Conservation (phyloP, 2,329 filamentous ascomycete species). For the Geoglossum cookeanum region DNA sequence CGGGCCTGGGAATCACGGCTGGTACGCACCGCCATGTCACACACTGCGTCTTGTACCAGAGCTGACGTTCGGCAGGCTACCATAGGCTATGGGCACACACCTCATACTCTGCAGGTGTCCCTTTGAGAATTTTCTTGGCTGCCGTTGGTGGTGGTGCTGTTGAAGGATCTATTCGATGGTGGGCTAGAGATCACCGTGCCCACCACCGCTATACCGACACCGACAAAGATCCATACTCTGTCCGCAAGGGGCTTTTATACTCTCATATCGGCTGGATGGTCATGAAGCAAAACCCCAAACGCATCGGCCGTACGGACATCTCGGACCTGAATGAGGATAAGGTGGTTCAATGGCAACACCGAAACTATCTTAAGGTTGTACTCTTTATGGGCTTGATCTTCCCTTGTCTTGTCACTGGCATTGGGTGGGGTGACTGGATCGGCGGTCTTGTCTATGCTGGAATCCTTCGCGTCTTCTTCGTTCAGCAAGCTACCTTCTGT, state of each 20-base stretch:
- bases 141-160: slow-evolving; percentile 67
- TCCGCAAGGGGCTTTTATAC: slow-evolving; percentile 73
- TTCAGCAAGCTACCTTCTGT: slow-evolving; percentile 84
- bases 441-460: slow-evolving; percentile 74
- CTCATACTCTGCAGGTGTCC: slow-evolving; percentile 58
- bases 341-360: slow-evolving; percentile 75
- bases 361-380: slow-evolving; percentile 66
- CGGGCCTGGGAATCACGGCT: slow-evolving; percentile 60
- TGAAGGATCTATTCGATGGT: slow-evolving; percentile 75
- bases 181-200: slow-evolving; percentile 69
- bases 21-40: slow-evolving; percentile 28
- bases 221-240: slow-evolving; percentile 79
- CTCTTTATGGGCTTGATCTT: slow-evolving; percentile 58
- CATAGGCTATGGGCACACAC: slow-evolving; percentile 76
- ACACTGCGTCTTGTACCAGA: background rate
- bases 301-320: slow-evolving; percentile 73
- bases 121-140: slow-evolving; percentile 66
- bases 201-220: slow-evolving; percentile 88
- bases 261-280: slow-evolving; percentile 81
- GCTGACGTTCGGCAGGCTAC: slow-evolving; percentile 31
- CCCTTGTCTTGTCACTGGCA: slow-evolving; percentile 54
- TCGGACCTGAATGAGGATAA: slow-evolving; percentile 73
- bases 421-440: slow-evolving; percentile 63
- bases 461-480: slow-evolving; percentile 73
- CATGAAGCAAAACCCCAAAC: slow-evolving; percentile 83